A percentile compares a stretch with the other conserved stretches of the same genome.
phyloP scores from a whole-genome alignment of 2,329 filamentous ascomycete species.

The Monilinia fructicola region DNA sequence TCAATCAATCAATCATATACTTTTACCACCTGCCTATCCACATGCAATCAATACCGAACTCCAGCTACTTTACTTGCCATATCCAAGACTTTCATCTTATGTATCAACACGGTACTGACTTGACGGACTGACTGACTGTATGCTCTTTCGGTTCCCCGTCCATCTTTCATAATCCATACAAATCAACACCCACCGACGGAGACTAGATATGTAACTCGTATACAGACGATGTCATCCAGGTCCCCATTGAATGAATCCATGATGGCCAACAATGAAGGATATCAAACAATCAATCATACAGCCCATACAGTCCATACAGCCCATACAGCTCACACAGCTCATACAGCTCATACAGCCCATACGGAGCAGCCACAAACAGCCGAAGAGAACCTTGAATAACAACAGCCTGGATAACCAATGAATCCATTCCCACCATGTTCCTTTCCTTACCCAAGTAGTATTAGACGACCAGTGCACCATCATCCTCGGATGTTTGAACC shows the following conservation, averaged over 20 bases:
- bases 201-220: not conserved
- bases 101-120: not conserved
- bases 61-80: not conserved
- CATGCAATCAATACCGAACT: no score
- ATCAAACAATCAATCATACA: not conserved
- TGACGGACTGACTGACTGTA: no score
- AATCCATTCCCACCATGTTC: slow-evolving; percentile 13
- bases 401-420: slow-evolving; percentile 12
- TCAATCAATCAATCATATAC: no score
- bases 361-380: not conserved
- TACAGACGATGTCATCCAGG: no score
- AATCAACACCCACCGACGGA: no score
- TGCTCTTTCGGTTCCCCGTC: not conserved
- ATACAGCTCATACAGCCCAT: not conserved
- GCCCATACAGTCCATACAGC: no score
- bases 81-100: not conserved
- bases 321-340: no score
- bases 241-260: slow-evolving; percentile 25
- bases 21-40: not conserved
- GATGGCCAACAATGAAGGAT: slow-evolving; percentile 20
- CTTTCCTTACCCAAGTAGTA: not conserved
- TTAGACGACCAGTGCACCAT: slow-evolving; percentile 4
- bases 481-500: slow-evolving; percentile 10
- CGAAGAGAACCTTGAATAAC: slow-evolving; percentile 8
- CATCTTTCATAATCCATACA: not conserved